phyloP scores from a whole-genome alignment of 768 basidiomycete genomes.

The Tricholoma terreum region DNA sequence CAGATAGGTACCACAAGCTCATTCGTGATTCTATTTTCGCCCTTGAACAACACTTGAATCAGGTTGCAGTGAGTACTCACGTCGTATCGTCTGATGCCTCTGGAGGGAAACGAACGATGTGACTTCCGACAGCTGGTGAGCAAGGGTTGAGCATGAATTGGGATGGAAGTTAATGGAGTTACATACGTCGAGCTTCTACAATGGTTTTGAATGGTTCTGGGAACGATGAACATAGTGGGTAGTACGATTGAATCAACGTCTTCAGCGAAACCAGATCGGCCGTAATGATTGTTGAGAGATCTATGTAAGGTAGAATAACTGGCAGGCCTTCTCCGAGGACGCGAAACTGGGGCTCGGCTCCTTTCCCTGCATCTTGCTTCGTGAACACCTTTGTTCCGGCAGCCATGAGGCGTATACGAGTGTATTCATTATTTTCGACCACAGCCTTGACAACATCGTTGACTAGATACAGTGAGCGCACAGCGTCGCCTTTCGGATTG shows the following conservation, averaged over 20 bases:
- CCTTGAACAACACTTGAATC: too few relatives aligned
- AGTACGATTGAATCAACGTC: conserved; percentile 72
- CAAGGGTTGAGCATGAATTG: neutral
- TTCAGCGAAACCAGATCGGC: conserved; percentile 56
- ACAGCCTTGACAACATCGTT: conserved; percentile 84
- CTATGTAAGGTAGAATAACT: conserved; percentile 78
- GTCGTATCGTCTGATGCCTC: conserved; percentile 48
- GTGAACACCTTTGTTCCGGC: conserved; percentile 94
- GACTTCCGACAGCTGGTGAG: conserved; percentile 59
- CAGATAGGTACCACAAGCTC: conserved; percentile 91
- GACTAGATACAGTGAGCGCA: conserved; percentile 83
- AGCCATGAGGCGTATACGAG: conserved; percentile 79
- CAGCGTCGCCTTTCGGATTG: conserved; percentile 69
- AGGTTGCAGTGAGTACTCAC: conserved; percentile 37
- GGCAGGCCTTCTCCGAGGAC: conserved; percentile 84
- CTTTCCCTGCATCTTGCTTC: conserved; percentile 78
- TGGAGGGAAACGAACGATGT: conserved; percentile 66
- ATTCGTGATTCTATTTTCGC: conserved; percentile 56
- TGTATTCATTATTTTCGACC: conserved; percentile 77
- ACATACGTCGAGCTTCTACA: conserved; percentile 54
- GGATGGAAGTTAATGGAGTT: conserved; percentile 12
- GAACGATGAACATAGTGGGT: conserved; percentile 72
- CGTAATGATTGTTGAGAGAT: conserved; percentile 57
- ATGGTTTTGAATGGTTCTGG: conserved; percentile 52
- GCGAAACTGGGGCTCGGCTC: conserved; percentile 61